phyloP scores from a whole-genome alignment of 129 eudicot genomes.

The Rutidosis leptorrhynchoides region DNA sequence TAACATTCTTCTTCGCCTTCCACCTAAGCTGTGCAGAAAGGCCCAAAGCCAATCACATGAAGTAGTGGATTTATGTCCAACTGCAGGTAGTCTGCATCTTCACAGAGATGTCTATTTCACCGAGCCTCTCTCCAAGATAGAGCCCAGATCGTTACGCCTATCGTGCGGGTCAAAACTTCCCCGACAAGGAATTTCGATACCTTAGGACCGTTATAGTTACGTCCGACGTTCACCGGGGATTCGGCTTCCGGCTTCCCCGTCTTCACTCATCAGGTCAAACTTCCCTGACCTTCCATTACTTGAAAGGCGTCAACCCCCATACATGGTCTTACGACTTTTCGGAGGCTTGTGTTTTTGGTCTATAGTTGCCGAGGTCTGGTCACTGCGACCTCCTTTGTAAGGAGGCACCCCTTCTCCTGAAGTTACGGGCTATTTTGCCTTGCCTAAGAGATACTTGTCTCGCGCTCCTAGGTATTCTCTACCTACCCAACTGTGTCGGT shows the following conservation, averaged over 20 bases:
- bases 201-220: constrained; percentile 2
- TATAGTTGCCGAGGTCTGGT: not conserved
- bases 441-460: not conserved
- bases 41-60: not conserved
- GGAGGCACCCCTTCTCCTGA: not conserved
- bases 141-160: too few relatives aligned
- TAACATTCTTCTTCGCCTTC: constrained; percentile 11
- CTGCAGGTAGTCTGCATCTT: constrained; percentile 5
- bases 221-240: not conserved
- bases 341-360: not conserved
- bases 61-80: not conserved
- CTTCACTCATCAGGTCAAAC: too few relatives aligned
- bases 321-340: too few relatives aligned
- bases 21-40: constrained; percentile 9
- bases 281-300: too few relatives aligned
- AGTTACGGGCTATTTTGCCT: not conserved
- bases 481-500: not conserved
- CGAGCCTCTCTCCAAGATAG: not conserved
- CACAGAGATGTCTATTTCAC: constrained; percentile 12
- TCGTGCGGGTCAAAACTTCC: constrained; percentile 1
- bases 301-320: too few relatives aligned
- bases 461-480: not conserved
- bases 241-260: not conserved
- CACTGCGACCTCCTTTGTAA: not conserved
- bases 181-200: not conserved